Percentiles rank a stretch among this genome's conserved stretches.
phyloP scores from a whole-genome alignment of 2,329 filamentous ascomycete genomes.

The Pseudogymnoascus destructans region DNA sequence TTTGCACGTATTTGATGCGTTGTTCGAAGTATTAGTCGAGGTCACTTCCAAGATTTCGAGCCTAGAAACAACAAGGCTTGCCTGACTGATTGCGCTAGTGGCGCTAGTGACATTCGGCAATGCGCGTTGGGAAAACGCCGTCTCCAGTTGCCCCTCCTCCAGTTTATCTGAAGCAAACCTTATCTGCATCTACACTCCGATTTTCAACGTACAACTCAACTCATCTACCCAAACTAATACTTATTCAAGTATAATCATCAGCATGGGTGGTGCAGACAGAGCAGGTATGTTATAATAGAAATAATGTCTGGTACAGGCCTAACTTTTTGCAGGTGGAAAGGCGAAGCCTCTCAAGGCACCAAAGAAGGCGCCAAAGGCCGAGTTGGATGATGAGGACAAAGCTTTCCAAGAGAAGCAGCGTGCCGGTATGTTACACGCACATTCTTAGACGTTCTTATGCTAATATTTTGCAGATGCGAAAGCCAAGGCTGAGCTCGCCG shows the following conservation, averaged over 20 bases:
- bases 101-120: conserved; percentile 3
- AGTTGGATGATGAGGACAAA: conserved; percentile 76
- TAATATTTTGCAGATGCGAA: conserved; percentile 50
- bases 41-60: conserved; percentile 6
- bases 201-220: conserved; percentile 6
- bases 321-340: conserved; percentile 52
- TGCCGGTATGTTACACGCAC: conserved; percentile 49
- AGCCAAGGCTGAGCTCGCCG: conserved; percentile 71
- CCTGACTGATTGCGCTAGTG: background rate
- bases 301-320: conserved; percentile 15
- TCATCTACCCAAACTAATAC: conserved; percentile 6
- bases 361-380: conserved; percentile 65
- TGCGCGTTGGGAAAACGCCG: conserved; percentile 5
- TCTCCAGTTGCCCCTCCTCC: conserved; percentile 6
- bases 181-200: conserved; percentile 4
- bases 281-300: conserved; percentile 37
- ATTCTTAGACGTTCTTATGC: background rate
- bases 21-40: background rate
- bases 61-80: conserved; percentile 1
- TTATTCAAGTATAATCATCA: conserved; percentile 18
- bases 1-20: background rate
- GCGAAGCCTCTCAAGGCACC: conserved; percentile 74
- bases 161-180: conserved; percentile 9
- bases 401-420: conserved; percentile 74
- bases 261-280: conserved; percentile 55